Evolutionary conservation across 441 rosid genomes (phyloP), one percentile per base, ranked within the genome.

Genomic region (Breynia disticha): DNA sequence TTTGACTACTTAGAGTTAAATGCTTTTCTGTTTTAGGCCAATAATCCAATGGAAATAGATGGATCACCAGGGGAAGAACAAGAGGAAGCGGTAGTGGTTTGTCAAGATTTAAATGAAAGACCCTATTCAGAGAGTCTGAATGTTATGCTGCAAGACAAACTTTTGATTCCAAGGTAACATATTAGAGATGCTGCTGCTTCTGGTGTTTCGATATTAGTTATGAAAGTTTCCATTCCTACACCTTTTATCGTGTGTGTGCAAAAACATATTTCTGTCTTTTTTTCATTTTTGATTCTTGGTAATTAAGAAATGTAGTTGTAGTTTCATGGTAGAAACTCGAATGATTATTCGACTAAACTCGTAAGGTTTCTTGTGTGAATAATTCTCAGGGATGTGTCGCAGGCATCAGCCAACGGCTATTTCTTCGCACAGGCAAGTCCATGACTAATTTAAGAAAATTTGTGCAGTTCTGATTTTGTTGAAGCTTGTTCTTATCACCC

Each of bases 401-500:
- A 50, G 35, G 50, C 19, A 32, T 59, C 64, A 49, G 55, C 38
- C 12, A 17, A 46, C 37, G 38, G 12, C 17, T 18, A 32, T n/a
- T 18, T 16, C 52, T 55, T 15, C 16, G 18, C 11, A 18, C 65
- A 50, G 61, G 70, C 57, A 66, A 50, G 70, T 60, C 16, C 42
- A 66, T 50, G 44, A 11, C 52, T 19, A 17, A 45, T 41, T 21
- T 45, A 18, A 3, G 0, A 35, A n/a, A 11, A 5, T 11, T 4
- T 0, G 11, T 16, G 21, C 54, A 42, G 48, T 49, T 51, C 45
- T 18, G 24, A 11, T 22, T 49, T 16, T 14, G 42, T 32, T 41
- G 38, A 46, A 19, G 16, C 37, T 19, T 47, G 11, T 50, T n/a
- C 19, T 15, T 7, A 1, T 56, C 16, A 46, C 47, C 39, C 5